Conservation (phyloP, 768 basidiomycete genomes). For the Ephemerocybe angulata region DNA sequence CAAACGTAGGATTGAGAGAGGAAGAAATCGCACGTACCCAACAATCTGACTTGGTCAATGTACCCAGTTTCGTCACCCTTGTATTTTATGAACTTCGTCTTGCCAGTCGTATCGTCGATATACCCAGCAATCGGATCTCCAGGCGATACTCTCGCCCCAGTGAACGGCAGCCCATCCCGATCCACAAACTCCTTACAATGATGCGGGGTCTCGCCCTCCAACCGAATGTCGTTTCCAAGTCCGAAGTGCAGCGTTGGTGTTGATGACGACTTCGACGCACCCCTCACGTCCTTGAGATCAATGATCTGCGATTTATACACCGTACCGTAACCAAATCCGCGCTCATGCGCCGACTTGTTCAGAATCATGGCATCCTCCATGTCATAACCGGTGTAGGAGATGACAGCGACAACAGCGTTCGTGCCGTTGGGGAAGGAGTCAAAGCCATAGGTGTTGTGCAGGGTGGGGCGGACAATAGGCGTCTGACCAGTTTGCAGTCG, state of each 20-base stretch:
- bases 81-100: slow-evolving; percentile 87
- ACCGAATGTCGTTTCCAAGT: slow-evolving; percentile 69
- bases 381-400: slow-evolving; percentile 99
- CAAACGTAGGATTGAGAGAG: background rate
- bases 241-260: slow-evolving; percentile 86
- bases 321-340: slow-evolving; percentile 95
- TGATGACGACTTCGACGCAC: slow-evolving; percentile 54
- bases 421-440: slow-evolving; percentile 98
- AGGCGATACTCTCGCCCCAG: slow-evolving; percentile 64
- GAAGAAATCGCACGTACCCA: slow-evolving; percentile 52
- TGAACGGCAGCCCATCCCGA: slow-evolving; percentile 76
- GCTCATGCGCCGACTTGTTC: slow-evolving; percentile 97
- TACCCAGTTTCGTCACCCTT: slow-evolving; percentile 93
- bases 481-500: slow-evolving; percentile 93
- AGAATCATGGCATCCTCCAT: slow-evolving; percentile 99
- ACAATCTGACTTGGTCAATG: slow-evolving; percentile 85
- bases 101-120: slow-evolving; percentile 76
- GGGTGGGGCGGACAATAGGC: slow-evolving; percentile 85
- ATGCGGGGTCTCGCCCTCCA: slow-evolving; percentile 43
- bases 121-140: slow-evolving; percentile 87
- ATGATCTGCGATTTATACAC: slow-evolving; percentile 93
- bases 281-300: slow-evolving; percentile 79
- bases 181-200: slow-evolving; percentile 56
- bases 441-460: slow-evolving; percentile 96
- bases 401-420: slow-evolving; percentile 98